Base-by-base conservation (phyloP, 768 basidiomycete genomes). In the Leccinum incarnatum region DNA sequence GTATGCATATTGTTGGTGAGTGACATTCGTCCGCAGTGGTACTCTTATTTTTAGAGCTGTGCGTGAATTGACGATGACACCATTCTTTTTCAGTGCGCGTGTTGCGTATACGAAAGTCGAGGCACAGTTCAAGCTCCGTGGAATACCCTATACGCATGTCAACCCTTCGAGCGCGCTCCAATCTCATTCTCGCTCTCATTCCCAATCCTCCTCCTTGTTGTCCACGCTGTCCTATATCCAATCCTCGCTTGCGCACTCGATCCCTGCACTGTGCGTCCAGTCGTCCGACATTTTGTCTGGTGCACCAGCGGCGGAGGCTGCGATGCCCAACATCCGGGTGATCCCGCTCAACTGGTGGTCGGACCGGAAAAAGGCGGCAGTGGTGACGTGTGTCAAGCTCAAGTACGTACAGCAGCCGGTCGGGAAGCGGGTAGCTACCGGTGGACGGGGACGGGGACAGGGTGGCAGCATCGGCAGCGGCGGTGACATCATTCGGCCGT, bases 321-420 rank as follows among this genome's bases (percentile, higher is more conserved):
- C 93, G 5, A 92, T 94, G 91, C 87, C 92, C 7, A 93, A 92
- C 67, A 93, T 95, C 53, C 87, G 88, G 40, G 89, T 95, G 52
- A 88, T 93, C 62, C 90, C 93, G 8, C 78, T 93, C 15, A 88
- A 93, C 61, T 95, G 94, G 94, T 95, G 94, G 94, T 88, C 87
- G 4, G 84, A 88, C 51, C 40, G 40, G 40, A 85, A 85, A 62
- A 86, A 84, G 60, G 88, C 87, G 3, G 62, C 91, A 81, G 91
- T 95, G 14, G 86, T 95, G 21, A 95, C 93, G 0, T 92, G 90
- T 62, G 92, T 95, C 37, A 94, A 93, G 69, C 79, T 96, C 30
- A 92, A 92, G 74, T 92, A 93, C 64, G 91, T 93, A 30, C 91
- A 93, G 67, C 89, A 93, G 64, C 88, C 91, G 0, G 82, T 91